phyloP scores from a whole-genome alignment of 1,139 yeast species.

The Ogataea hybrid region DNA sequence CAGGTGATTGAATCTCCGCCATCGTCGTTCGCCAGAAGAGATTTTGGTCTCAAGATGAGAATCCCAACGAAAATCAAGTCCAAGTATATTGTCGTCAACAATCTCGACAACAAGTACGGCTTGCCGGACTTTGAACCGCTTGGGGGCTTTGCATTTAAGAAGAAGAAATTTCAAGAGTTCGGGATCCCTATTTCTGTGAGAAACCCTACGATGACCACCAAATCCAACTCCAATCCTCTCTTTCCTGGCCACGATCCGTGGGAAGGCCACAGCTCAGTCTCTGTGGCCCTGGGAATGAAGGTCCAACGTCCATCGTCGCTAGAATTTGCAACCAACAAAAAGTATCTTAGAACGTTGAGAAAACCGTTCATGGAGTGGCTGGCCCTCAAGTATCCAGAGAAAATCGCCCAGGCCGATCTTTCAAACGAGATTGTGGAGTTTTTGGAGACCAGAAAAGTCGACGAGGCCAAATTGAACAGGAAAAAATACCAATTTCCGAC shows the following conservation, averaged over 20 bases:
- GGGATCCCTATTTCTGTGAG: conserved; percentile 37
- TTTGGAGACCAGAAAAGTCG: conserved; percentile 28
- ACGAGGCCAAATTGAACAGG: conserved; percentile 1
- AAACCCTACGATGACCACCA: conserved; percentile 6
- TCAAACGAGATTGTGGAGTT: conserved; percentile 38
- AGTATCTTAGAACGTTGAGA: conserved; percentile 31
- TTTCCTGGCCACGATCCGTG: conserved; percentile 19
- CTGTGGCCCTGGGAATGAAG: conserved; percentile 26
- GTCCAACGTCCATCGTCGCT: conserved; percentile 22
- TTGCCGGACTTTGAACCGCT: conserved; percentile 50
- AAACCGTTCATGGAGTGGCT: conserved; percentile 42
- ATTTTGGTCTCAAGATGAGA: conserved; percentile 63
- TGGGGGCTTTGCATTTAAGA: conserved; percentile 47
- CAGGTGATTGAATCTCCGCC: conserved; percentile 60
- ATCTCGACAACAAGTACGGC: conserved; percentile 51
- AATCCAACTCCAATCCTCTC: conserved; percentile 21
- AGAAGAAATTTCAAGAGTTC: conserved; percentile 51
- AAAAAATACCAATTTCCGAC: conserved; percentile 18
- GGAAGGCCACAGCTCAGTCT: conserved; percentile 16
- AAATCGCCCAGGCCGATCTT: conserved; percentile 34
- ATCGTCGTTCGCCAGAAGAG: conserved; percentile 51
- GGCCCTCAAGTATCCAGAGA: conserved; percentile 38
- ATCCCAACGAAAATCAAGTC: conserved; percentile 50
- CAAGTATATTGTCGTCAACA: conserved; percentile 46
- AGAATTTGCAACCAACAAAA: conserved; percentile 23